A percentile compares a stretch with the other conserved stretches of the same genome.
phyloP scores from a whole-genome alignment of 2,329 filamentous ascomycete genomes.

The Helotiales sp. region DNA sequence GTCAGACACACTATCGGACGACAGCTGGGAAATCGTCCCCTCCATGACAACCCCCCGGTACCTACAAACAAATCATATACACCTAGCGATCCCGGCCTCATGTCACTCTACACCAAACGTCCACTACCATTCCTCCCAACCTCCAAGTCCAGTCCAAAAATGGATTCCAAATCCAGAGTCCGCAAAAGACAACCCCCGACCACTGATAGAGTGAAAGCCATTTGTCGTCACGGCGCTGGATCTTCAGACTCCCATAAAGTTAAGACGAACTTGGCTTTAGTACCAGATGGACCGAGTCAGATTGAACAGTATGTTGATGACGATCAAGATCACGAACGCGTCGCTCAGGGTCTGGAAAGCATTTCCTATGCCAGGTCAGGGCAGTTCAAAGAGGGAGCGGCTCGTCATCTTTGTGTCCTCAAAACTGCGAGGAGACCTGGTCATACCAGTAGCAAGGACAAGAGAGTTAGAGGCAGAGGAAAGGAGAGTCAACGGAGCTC shows the following conservation, averaged over 20 bases:
- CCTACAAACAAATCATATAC: conserved; percentile 13
- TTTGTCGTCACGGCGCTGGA: conserved; percentile 17
- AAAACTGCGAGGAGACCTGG: background rate
- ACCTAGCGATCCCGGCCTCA: conserved; percentile 23
- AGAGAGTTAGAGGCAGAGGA: background rate
- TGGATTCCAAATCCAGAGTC: background rate
- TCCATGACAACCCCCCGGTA: background rate
- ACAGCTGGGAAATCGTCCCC: conserved; percentile 22
- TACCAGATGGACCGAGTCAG: conserved; percentile 23
- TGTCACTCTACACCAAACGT: conserved; percentile 23
- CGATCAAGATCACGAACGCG: conserved; percentile 25
- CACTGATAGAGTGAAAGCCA: conserved; percentile 18
- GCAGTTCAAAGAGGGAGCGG: background rate
- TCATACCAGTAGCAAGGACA: background rate
- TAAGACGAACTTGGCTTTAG: conserved; percentile 11
- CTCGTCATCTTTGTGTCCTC: background rate
- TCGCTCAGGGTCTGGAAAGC: conserved; percentile 22
- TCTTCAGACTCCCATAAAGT: conserved; percentile 18
- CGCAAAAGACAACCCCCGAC: conserved; percentile 12
- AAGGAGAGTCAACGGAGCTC: background rate
- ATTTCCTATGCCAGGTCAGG: background rate
- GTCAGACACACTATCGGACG: background rate
- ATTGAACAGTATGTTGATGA: conserved; percentile 29
- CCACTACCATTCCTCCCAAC: conserved; percentile 29
- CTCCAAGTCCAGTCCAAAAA: background rate